Conservation (phyloP, 169 alveolate species). For the Hammondia hammondi region DNA sequence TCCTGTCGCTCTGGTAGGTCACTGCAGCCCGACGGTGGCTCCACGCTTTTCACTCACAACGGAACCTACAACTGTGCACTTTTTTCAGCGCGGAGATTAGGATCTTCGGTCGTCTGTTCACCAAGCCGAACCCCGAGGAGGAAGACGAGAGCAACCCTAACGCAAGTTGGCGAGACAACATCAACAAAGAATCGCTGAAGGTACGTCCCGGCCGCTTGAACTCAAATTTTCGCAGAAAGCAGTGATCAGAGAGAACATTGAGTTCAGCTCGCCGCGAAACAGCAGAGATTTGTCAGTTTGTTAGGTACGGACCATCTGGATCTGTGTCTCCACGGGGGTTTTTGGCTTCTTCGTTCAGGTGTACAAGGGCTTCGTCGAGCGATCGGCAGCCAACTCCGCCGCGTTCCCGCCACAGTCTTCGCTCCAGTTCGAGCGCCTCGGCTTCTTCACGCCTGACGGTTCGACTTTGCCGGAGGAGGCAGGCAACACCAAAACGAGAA, state of each 20-base stretch:
- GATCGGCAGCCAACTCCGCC: neutral
- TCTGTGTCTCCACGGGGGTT: neutral
- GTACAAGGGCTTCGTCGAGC: slow-evolving; percentile 60
- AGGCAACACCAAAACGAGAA: neutral
- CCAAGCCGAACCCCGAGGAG: slow-evolving; percentile 85
- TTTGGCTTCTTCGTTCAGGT: neutral
- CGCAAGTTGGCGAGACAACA: slow-evolving; percentile 81
- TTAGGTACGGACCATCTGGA: neutral
- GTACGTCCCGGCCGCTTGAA: neutral
- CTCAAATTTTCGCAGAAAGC: too few relatives aligned
- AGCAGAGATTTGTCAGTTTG: too few relatives aligned
- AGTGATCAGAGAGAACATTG: neutral
- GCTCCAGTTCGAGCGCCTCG: slow-evolving; percentile 87
- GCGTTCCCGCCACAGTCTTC: slow-evolving; percentile 53
- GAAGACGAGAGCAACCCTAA: slow-evolving; percentile 73
- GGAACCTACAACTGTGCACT: neutral
- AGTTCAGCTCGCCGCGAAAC: neutral
- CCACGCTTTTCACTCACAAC: neutral
- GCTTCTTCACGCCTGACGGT: slow-evolving; percentile 85
- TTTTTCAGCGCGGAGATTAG: slow-evolving; percentile 79
- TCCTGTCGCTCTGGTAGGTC: neutral
- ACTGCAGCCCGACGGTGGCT: neutral
- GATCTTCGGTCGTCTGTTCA: slow-evolving; percentile 85
- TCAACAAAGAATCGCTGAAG: slow-evolving; percentile 81
- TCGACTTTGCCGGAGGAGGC: slow-evolving; percentile 71